Conservation (phyloP, 139 green algal species). For the Eudorina sp. region DNA sequence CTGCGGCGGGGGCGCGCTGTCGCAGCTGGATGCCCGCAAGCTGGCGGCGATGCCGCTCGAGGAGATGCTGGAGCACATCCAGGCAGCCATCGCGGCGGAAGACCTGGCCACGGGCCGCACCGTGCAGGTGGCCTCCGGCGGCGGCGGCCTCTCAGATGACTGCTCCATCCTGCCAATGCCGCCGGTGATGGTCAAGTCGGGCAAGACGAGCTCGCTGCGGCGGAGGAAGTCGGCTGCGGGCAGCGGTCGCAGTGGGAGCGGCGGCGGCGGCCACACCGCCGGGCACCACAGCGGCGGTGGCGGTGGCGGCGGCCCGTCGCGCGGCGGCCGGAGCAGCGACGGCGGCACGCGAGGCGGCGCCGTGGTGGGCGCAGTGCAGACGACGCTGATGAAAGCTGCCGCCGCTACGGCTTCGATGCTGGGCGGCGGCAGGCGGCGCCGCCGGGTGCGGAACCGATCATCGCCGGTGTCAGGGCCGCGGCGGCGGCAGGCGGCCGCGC, state of each 20-base stretch:
- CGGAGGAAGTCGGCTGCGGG: not conserved
- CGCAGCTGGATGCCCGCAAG: conserved; percentile 14
- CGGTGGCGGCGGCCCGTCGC: not conserved
- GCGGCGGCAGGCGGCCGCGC: too few relatives aligned
- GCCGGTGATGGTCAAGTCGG: conserved; percentile 5
- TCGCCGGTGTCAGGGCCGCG: not conserved
- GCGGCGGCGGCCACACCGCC: not conserved
- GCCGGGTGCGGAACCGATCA: not conserved
- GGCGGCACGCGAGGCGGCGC: not conserved
- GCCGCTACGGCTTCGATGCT: not conserved
- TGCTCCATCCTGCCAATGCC: not conserved
- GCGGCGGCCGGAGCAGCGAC: conserved; percentile 10
- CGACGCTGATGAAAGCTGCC: conserved; percentile 7
- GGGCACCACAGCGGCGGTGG: not conserved
- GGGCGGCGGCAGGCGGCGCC: not conserved
- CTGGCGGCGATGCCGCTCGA: conserved; percentile 37
- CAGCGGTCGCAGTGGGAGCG: too few relatives aligned
- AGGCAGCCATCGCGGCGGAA: conserved; percentile 2
- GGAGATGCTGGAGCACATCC: conserved; percentile 44
- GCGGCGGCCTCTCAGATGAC: conserved; percentile 3
- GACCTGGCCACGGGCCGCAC: conserved; percentile 15
- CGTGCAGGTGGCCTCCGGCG: not conserved
- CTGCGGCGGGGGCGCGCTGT: not conserved
- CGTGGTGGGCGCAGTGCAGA: not conserved
- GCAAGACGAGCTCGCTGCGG: not conserved